Conservation (phyloP, 2,329 filamentous ascomycete genomes). For the Sporothrix humicola region DNA sequence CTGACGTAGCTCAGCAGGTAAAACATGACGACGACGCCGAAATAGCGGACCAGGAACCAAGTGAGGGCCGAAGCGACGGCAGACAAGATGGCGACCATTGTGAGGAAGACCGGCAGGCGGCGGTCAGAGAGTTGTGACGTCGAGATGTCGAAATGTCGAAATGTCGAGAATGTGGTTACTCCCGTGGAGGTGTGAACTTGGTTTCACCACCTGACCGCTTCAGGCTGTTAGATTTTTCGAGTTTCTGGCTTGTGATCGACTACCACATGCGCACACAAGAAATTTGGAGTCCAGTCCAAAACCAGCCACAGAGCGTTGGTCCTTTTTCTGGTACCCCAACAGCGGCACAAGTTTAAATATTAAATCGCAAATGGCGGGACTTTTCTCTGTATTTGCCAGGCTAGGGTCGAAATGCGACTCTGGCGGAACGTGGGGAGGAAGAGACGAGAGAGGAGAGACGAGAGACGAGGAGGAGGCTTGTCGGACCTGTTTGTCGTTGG, state of each 20-base stretch:
- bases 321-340: slow-evolving; percentile 16
- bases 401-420: slow-evolving; percentile 11
- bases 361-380: background rate
- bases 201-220: slow-evolving; percentile 8
- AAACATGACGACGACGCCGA: slow-evolving; percentile 59
- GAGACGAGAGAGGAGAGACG: background rate
- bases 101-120: background rate
- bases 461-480: background rate
- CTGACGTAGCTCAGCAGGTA: slow-evolving; percentile 66
- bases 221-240: background rate
- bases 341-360: background rate
- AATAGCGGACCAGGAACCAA: slow-evolving; percentile 60
- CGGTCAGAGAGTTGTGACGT: background rate
- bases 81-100: slow-evolving; percentile 28
- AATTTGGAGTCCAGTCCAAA: background rate
- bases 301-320: slow-evolving; percentile 15
- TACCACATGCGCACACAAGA: slow-evolving; percentile 8
- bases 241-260: slow-evolving; percentile 26
- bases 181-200: background rate
- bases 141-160: background rate
- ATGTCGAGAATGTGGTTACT: background rate
- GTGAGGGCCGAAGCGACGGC: slow-evolving; percentile 42
- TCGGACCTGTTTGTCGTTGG: background rate
- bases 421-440: background rate
- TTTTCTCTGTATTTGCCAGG: background rate